Evolutionary conservation across 2,329 filamentous ascomycete genomes (phyloP), one percentile per base, ranked within the genome.

Genomic region (Botrytis aclada): DNA sequence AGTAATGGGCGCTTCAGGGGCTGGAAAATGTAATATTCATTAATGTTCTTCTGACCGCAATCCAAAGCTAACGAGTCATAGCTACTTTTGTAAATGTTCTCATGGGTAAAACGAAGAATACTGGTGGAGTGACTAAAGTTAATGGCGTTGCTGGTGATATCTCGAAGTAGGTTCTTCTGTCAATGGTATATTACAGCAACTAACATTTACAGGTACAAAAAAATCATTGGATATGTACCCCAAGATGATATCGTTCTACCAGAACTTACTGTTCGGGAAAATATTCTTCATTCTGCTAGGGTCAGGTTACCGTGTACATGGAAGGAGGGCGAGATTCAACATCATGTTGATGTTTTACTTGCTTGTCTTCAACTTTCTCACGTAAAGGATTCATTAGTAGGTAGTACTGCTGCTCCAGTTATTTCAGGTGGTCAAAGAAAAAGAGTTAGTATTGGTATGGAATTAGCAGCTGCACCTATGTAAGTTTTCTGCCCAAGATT

Each of bases 361-460:
- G 84, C 85, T 69, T 89, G 86, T 72, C 76, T 89, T 9, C 84
- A 85, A 60, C 76, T 80, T 63, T 69, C 74, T 71, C 76, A 79
- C 65, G 77, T 81, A 37, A 74, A 79, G 66, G 74, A 88, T 86
- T 47, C 82, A 87, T 22, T 84, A 74, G 86, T 88, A 12, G 86
- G 86, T 47, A 84, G 89, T 76, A 87, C 90, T 65, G 90, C 86
- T 74, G 84, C 90, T 25, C 85, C 88, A 34, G 88, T 89, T 45
- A 88, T 91, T 8, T 88, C 86, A 41, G 89, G 89, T 74, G 88
- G 88, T 69, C 87, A 89, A 77, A 80, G 88, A 66, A 90, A 90
- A 79, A 84, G 89, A 80, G 88, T 90, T 14, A 86, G 83, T 66
- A 89, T 96, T 74, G 88, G 87, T 16, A 86, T 88, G 16, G 87